Evolutionary conservation across 345 rosid genomes (phyloP).

Genomic region (Ceriops decandra): DNA sequence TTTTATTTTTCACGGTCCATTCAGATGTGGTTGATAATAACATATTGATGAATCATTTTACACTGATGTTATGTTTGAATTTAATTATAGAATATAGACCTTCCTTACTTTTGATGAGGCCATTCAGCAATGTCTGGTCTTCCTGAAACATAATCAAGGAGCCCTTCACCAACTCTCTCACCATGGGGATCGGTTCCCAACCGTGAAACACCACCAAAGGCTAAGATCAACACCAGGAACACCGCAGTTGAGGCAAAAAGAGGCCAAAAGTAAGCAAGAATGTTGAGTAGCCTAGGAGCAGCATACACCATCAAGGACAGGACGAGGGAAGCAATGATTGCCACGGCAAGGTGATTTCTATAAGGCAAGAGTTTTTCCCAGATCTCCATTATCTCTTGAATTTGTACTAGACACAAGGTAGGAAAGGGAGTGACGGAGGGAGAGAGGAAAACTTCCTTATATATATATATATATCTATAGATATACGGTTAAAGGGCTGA

Average conservation of each 20-base stretch:
- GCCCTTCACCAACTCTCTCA: slow-evolving; percentile 47
- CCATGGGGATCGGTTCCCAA: slow-evolving; percentile 37
- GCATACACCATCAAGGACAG: slow-evolving; percentile 39
- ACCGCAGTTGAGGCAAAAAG: slow-evolving; percentile 80
- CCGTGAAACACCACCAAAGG: slow-evolving; percentile 63
- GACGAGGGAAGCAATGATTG: slow-evolving; percentile 27
- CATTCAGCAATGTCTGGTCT: slow-evolving; percentile 22
- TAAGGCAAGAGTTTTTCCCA: slow-evolving; percentile 50
- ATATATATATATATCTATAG: no score
- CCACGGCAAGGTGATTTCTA: slow-evolving; percentile 42
- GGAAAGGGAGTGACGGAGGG: slow-evolving; percentile 18
- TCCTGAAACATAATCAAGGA: slow-evolving; percentile 68
- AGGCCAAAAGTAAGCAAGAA: slow-evolving; percentile 78
- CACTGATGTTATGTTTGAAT: no score
- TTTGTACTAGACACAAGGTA: no score
- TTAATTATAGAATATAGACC: background rate
- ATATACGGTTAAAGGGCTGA: background rate
- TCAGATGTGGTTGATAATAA: no score
- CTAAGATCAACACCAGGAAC: slow-evolving; percentile 44
- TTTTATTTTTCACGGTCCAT: no score
- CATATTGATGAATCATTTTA: no score
- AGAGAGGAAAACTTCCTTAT: background rate
- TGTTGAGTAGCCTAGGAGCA: slow-evolving; percentile 53
- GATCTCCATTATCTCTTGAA: slow-evolving; percentile 41
- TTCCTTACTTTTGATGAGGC: slow-evolving; percentile 3